Base-by-base conservation (phyloP, 345 rosid genomes). In the Raphanus sativus region DNA sequence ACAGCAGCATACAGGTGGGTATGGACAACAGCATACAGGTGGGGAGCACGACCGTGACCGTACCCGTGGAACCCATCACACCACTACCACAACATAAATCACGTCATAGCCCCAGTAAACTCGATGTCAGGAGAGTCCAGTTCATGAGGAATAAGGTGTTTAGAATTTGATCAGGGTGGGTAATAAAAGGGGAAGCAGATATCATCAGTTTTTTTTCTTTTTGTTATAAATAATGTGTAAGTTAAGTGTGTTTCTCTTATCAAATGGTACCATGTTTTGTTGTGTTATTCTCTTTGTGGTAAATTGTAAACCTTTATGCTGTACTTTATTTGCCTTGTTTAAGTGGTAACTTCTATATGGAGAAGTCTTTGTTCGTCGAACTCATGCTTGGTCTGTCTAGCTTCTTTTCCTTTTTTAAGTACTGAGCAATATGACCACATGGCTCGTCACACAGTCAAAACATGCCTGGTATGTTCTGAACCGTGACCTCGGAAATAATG, bases 1-100 rank as follows among this genome's bases (percentile, higher is more conserved):
- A 5, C 87, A 83, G 63, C 88, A 86, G 56, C 86, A 78, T 21
- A 78, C 82, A 1, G 82, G 82, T 67, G 74, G 48, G 7, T 86
- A 74, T 16, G 89, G 92, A 5, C 86, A 82, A 71, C 88, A 86
- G 56, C 86, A 78, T 17, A 78, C 82, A 1, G 82, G 82, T 67
- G 74, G 48, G 7, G 81, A 78, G 52, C 81, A 78, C 3, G 81
- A 78, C 81, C 80, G 80, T 77, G 76, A 71, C 62, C 74, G 55
- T n/a, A 48, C 55, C 55, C 55, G 82, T 60, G 74, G 48, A 1
- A 26, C 11, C 16, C 82, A 73, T 33, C 82, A 79, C 2, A 79
- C 65, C 0, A 7, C 70, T n/a, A 48, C 55, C 4, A 48, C 17
- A 5, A 48, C 55, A 52, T 78, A 73, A 68, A 54, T 54, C 1